Evolutionary conservation across 2,329 filamentous ascomycete genomes (phyloP).

Genomic region (Colletotrichum tabaci): DNA sequence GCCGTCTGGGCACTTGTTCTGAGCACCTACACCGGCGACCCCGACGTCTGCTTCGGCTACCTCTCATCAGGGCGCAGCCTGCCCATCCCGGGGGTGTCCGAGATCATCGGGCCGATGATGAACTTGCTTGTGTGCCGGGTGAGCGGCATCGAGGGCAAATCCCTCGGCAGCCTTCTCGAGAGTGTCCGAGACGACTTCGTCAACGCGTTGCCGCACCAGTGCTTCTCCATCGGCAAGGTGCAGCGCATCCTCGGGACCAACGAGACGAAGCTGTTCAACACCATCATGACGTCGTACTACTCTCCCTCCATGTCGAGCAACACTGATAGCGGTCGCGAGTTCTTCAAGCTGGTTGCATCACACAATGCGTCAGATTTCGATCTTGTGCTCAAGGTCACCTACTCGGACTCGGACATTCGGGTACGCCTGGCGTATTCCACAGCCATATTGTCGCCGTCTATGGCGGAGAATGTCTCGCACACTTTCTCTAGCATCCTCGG

Average conservation of each 20-base stretch:
- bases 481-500: slow-evolving; percentile 26
- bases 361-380: slow-evolving; percentile 34
- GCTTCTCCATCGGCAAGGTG: slow-evolving; percentile 36
- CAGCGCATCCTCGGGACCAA: slow-evolving; percentile 26
- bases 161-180: slow-evolving; percentile 12
- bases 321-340: not conserved
- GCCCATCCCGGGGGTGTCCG: slow-evolving; percentile 9
- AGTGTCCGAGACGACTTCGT: slow-evolving; percentile 31
- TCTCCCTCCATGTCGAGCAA: not conserved
- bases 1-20: slow-evolving; percentile 33
- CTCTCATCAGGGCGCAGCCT: slow-evolving; percentile 31
- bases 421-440: slow-evolving; percentile 19
- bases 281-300: slow-evolving; percentile 35
- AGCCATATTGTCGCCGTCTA: not conserved
- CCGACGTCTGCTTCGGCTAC: slow-evolving; percentile 32
- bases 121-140: slow-evolving; percentile 22
- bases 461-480: slow-evolving; percentile 18
- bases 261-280: slow-evolving; percentile 40
- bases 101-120: slow-evolving; percentile 40
- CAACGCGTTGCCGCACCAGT: slow-evolving; percentile 30
- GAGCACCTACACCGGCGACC: slow-evolving; percentile 18
- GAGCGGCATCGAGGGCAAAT: not conserved
- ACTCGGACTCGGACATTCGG: slow-evolving; percentile 21
- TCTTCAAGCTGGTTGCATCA: slow-evolving; percentile 16
- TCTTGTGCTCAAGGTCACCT: slow-evolving; percentile 22